Evolutionary conservation across 192 early-diverging fungal genomes (phyloP).

Genomic region (Backusella parvicylindrica): DNA sequence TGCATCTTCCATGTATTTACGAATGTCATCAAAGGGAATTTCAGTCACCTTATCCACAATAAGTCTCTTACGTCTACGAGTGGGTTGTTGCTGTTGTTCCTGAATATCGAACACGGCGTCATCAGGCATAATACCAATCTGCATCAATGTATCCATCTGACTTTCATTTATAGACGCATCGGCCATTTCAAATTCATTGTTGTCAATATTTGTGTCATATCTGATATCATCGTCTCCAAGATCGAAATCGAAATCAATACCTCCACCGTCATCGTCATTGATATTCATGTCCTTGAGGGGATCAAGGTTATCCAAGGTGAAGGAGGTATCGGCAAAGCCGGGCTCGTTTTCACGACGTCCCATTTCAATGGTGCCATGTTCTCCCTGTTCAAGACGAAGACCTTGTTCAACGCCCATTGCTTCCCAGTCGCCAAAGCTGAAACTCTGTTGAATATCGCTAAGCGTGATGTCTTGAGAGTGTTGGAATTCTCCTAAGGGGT

Average conservation of each 20-base stretch:
- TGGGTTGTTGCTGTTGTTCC: not conserved
- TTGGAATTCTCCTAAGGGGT: slow-evolving; percentile 12
- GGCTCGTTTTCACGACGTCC: slow-evolving; percentile 50
- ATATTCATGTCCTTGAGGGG: slow-evolving; percentile 27
- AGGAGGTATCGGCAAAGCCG: slow-evolving; percentile 24
- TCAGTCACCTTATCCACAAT: slow-evolving; percentile 69
- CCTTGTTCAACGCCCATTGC: not conserved
- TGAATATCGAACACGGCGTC: not conserved
- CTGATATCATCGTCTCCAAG: slow-evolving; percentile 3
- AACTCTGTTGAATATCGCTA: slow-evolving; percentile 1
- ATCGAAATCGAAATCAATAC: slow-evolving; percentile 32
- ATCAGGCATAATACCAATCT: not conserved
- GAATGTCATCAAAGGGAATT: slow-evolving; percentile 52
- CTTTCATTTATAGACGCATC: not conserved
- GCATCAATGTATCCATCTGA: slow-evolving; percentile 14
- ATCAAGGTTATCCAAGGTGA: slow-evolving; percentile 32
- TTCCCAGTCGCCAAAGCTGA: slow-evolving; percentile 8
- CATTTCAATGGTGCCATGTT: slow-evolving; percentile 33
- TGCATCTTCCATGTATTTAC: slow-evolving; percentile 50
- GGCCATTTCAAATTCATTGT: not conserved
- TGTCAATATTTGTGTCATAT: not conserved
- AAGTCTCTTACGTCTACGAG: slow-evolving; percentile 49
- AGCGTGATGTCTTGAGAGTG: slow-evolving; percentile 22
- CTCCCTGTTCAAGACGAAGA: slow-evolving; percentile 10
- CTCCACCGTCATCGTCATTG: slow-evolving; percentile 37